A percentile compares a stretch with the other conserved stretches of the same genome.
These are phyloP conservation scores for Alnus rubra DNA, from an alignment of 306 rosid genomes.

Conservation along the genomic window DNA sequence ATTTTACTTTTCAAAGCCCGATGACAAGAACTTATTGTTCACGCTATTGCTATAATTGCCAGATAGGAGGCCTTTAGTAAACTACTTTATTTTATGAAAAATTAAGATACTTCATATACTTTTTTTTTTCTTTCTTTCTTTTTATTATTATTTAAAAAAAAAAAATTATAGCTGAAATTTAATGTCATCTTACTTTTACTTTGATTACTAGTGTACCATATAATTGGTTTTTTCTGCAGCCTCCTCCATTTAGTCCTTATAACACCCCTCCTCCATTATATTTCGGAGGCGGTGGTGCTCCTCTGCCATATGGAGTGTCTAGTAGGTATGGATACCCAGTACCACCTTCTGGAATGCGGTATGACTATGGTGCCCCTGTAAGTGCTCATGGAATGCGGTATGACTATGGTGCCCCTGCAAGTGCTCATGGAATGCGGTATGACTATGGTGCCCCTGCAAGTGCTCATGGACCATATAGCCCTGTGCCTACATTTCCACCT, in stretches of 20 bases:
- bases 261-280: constrained; percentile 36
- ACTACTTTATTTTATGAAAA: neutral
- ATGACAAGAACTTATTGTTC: constrained; percentile 1
- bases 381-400: constrained; percentile 29
- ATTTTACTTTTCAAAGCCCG: neutral
- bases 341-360: constrained; percentile 37
- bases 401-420: constrained; percentile 35
- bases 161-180: too few species aligned
- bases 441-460: constrained; percentile 36
- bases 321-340: constrained; percentile 42
- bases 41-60: neutral
- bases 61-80: neutral
- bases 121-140: neutral
- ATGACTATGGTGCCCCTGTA: constrained; percentile 35
- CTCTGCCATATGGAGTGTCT: constrained; percentile 43
- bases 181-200: neutral
- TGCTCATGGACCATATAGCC: constrained; percentile 38
- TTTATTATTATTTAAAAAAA: too few species aligned
- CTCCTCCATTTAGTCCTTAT: constrained; percentile 45
- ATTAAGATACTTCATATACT: neutral
- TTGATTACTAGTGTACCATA: neutral
- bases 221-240: constrained; percentile 31
- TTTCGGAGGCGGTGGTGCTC: constrained; percentile 42
- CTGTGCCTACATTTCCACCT: constrained; percentile 34
- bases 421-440: constrained; percentile 30